Percentiles rank a stretch among this genome's conserved stretches.
Conservation (phyloP, 345 rosid genomes). For the Acer negundo region DNA sequence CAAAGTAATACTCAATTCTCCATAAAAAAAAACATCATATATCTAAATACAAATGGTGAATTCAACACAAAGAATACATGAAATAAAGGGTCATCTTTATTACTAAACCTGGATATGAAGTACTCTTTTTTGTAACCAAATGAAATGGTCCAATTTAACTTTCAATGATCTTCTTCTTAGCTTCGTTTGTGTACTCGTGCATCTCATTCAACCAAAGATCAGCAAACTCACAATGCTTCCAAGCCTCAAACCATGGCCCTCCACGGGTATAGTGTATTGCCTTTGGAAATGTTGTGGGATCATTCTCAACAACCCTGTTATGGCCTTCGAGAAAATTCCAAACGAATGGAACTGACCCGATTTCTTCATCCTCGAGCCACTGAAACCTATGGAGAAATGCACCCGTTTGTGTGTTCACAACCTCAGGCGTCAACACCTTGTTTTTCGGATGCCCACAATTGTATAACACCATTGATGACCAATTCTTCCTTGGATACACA, state of each 20-base stretch:
- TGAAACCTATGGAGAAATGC: constrained; percentile 96
- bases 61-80: constrained; percentile 11
- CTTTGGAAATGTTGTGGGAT: constrained; percentile 63
- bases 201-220: constrained; percentile 84
- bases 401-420: constrained; percentile 74
- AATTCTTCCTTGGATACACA: constrained; percentile 93
- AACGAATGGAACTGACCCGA: constrained; percentile 78
- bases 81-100: too few species aligned
- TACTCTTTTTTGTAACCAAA: neutral
- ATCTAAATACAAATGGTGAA: constrained; percentile 9
- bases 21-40: neutral
- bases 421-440: constrained; percentile 65
- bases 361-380: constrained; percentile 90
- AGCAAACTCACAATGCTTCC: constrained; percentile 93
- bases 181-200: constrained; percentile 52
- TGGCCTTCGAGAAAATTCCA: constrained; percentile 99
- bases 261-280: constrained; percentile 94
- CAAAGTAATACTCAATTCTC: neutral
- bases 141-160: constrained; percentile 22
- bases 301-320: constrained; percentile 66
- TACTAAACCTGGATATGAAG: neutral
- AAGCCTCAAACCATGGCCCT: constrained; percentile 97
- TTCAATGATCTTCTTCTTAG: constrained; percentile 27
- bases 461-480: constrained; percentile 98
- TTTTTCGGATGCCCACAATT: constrained; percentile 93